phyloP scores from a whole-genome alignment of 1,284 basidiomycete species.

The Sanghuangporus baumii region DNA sequence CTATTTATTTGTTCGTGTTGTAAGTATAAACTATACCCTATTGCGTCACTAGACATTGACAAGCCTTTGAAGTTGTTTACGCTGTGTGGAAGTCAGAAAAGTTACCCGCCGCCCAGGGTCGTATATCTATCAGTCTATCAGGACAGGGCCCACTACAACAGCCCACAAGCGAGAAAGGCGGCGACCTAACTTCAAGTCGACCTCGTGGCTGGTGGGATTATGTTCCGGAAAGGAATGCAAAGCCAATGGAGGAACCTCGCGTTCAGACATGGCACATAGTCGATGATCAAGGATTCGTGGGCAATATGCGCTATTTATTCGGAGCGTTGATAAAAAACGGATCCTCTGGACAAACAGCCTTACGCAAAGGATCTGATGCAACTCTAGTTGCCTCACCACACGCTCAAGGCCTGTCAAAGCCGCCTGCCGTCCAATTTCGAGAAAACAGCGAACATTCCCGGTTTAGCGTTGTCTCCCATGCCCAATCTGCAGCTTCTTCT shows the following conservation, averaged over 20 bases:
- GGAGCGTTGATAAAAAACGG: conserved; percentile 1
- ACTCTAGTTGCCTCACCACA: not conserved
- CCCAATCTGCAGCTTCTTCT: conserved; percentile 33
- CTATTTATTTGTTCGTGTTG: conserved; percentile 57
- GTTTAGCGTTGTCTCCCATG: conserved; percentile 5
- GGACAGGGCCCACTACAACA: conserved; percentile 20
- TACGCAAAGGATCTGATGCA: conserved; percentile 3
- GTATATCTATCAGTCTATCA: conserved; percentile 49
- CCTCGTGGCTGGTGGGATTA: conserved; percentile 56
- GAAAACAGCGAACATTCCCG: conserved; percentile 20
- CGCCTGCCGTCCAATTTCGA: conserved; percentile 15
- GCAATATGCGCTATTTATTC: conserved; percentile 14
- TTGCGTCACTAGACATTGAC: not conserved
- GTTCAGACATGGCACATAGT: conserved; percentile 12
- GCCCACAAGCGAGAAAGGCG: conserved; percentile 26
- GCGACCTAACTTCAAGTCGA: conserved; percentile 18
- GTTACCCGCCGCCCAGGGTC: conserved; percentile 45
- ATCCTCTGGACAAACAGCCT: not conserved
- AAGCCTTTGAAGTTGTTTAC: conserved; percentile 40
- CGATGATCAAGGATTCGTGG: conserved; percentile 18
- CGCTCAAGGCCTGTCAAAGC: conserved; percentile 2
- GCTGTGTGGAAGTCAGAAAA: conserved; percentile 51
- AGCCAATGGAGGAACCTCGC: not conserved
- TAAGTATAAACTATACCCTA: conserved; percentile 29
- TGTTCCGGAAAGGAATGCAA: conserved; percentile 25